Conservation (phyloP, 1,284 basidiomycete species). For the Stygiomarasmius scandens region DNA sequence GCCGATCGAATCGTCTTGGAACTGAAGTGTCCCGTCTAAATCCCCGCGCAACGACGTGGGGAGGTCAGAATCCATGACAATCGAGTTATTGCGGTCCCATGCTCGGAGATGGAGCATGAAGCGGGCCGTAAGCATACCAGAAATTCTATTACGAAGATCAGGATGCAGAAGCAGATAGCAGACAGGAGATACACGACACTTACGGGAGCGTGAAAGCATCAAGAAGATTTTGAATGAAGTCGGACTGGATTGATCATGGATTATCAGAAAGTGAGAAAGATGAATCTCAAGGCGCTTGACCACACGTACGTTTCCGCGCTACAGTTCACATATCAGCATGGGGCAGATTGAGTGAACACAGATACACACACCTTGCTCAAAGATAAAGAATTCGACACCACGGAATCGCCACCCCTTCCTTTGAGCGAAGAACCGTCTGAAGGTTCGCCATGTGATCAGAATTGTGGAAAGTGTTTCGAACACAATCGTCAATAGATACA, state of each 20-base stretch:
- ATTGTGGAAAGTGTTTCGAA: slow-evolving; percentile 13
- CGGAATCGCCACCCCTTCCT: background rate
- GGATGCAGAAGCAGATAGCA: no score
- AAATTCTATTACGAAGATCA: no score
- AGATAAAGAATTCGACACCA: slow-evolving; percentile 4
- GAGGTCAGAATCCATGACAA: background rate
- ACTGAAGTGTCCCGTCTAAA: no score
- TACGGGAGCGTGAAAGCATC: slow-evolving; percentile 16
- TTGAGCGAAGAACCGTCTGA: background rate
- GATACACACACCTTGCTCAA: slow-evolving; percentile 15
- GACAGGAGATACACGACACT: background rate
- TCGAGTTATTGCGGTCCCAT: slow-evolving; percentile 3
- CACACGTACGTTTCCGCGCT: background rate
- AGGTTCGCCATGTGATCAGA: slow-evolving; percentile 9
- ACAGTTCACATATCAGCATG: background rate
- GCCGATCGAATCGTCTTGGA: background rate
- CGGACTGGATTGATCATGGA: background rate
- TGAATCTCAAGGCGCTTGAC: no score
- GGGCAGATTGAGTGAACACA: no score
- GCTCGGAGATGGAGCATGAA: slow-evolving; percentile 13
- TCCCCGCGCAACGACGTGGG: no score
- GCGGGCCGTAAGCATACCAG: slow-evolving; percentile 15
- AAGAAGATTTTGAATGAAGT: slow-evolving; percentile 10
- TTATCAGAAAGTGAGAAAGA: background rate
- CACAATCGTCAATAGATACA: background rate